Evolutionary conservation across 2,329 filamentous ascomycete genomes (phyloP).

Genomic region (Xylariales sp.): DNA sequence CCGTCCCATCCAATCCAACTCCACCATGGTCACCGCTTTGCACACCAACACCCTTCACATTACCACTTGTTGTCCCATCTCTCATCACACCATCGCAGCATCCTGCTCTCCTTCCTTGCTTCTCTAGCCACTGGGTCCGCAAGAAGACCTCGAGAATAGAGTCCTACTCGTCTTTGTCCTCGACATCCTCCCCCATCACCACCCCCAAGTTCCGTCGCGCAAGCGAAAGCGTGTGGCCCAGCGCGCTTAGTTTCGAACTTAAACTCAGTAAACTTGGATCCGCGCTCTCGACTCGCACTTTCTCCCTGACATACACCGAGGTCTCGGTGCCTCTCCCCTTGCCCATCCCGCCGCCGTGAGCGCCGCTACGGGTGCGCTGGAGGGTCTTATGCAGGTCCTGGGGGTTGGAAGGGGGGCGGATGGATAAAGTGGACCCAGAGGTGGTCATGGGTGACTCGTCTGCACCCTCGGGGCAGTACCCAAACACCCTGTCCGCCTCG

Average conservation of each 20-base stretch:
- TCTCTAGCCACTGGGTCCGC: too few species aligned
- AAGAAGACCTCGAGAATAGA: too few species aligned
- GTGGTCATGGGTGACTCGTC: slow-evolving; percentile 14
- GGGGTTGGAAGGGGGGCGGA: slow-evolving; percentile 3
- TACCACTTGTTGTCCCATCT: too few species aligned
- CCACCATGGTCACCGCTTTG: too few species aligned
- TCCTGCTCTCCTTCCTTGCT: too few species aligned
- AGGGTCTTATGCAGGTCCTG: slow-evolving; percentile 8
- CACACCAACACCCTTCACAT: too few species aligned
- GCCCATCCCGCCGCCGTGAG: slow-evolving; percentile 10
- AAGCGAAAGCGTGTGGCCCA: slow-evolving; percentile 68
- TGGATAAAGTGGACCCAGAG: slow-evolving; percentile 10
- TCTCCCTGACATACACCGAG: slow-evolving; percentile 83
- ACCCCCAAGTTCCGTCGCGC: slow-evolving; percentile 68
- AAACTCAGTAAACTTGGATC: slow-evolving; percentile 82
- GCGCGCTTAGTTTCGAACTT: slow-evolving; percentile 74
- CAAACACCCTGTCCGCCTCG: slow-evolving; percentile 74
- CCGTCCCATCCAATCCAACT: too few species aligned
- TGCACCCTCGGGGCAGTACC: slow-evolving; percentile 41
- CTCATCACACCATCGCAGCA: too few species aligned
- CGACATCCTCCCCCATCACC: slow-evolving; percentile 63
- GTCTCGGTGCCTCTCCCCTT: slow-evolving; percentile 18
- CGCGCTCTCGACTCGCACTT: slow-evolving; percentile 81
- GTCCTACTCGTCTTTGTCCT: slow-evolving; percentile 19
- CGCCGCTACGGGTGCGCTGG: slow-evolving; percentile 7